Conservation (phyloP, 345 rosid species). For the Syzygium aqueum region DNA sequence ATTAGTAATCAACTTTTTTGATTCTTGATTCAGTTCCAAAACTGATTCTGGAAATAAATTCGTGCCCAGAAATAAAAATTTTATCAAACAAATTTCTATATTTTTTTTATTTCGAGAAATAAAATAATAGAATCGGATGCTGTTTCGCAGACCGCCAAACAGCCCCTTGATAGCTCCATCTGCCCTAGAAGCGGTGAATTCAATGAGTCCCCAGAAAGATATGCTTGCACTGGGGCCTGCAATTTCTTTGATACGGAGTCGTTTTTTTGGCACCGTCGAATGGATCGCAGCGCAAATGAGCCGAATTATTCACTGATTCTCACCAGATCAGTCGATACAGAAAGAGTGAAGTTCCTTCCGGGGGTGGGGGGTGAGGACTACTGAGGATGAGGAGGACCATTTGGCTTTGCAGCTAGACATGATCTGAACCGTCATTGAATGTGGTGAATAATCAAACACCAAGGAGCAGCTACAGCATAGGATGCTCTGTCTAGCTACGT, state of each 20-base stretch:
- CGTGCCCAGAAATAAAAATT: no score
- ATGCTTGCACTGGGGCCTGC: neutral
- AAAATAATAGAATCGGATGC: no score
- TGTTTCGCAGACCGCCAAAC: no score
- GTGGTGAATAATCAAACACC: neutral
- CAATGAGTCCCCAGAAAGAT: neutral
- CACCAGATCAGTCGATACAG: neutral
- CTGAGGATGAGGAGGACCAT: neutral
- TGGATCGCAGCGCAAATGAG: neutral
- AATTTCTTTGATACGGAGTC: neutral
- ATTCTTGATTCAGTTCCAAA: no score
- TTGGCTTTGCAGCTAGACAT: neutral
- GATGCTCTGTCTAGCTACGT: neutral
- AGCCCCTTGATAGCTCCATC: neutral
- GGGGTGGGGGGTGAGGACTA: neutral
- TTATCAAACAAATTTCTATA: no score
- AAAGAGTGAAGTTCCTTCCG: neutral
- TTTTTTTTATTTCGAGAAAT: no score
- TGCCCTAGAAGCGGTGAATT: neutral
- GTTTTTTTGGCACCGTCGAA: neutral
- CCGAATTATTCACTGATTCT: neutral
- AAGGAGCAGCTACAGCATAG: neutral
- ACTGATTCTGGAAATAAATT: no score
- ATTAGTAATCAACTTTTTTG: no score
- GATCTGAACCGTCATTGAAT: neutral